Percentiles rank a stretch among this genome's conserved stretches.
These are phyloP conservation scores for Saussurea involucrata DNA, from an alignment of 129 eudicot species.

Conservation along the genomic window DNA sequence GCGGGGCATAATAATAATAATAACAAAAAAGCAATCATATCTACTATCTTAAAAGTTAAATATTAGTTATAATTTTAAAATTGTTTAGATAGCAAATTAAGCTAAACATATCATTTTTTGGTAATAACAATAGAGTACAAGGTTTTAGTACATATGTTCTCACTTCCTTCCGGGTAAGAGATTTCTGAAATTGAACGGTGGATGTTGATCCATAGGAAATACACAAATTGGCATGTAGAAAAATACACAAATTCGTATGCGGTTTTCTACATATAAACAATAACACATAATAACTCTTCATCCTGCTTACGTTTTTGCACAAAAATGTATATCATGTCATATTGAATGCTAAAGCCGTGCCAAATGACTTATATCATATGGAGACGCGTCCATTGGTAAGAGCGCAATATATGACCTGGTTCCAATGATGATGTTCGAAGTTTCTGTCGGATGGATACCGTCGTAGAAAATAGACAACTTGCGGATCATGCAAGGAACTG, in stretches of 20 bases:
- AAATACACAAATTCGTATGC: neutral
- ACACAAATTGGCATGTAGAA: neutral
- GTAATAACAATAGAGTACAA: neutral
- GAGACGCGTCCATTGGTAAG: slow-evolving; percentile 19
- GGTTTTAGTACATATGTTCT: neutral
- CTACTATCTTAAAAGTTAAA: too few species aligned
- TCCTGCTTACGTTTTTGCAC: neutral
- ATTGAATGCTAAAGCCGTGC: slow-evolving; percentile 23
- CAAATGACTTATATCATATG: slow-evolving; percentile 28
- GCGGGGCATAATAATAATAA: too few species aligned
- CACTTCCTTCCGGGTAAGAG: neutral
- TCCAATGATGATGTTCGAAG: slow-evolving; percentile 13
- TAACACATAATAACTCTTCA: neutral
- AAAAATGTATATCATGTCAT: neutral
- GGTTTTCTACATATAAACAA: neutral
- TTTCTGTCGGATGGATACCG: slow-evolving; percentile 26
- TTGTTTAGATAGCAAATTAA: too few species aligned
- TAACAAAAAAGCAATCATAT: too few species aligned
- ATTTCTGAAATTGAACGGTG: neutral
- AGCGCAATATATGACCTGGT: slow-evolving; percentile 17
- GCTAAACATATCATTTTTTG: neutral
- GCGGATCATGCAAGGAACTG: slow-evolving; percentile 17
- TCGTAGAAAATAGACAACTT: slow-evolving; percentile 23
- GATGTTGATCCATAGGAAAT: neutral
- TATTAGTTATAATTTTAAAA: too few species aligned